Evolutionary conservation across 2,329 filamentous ascomycete genomes (phyloP), one percentile per base, ranked within the genome.

Genomic region (Mariannaea sp.): DNA sequence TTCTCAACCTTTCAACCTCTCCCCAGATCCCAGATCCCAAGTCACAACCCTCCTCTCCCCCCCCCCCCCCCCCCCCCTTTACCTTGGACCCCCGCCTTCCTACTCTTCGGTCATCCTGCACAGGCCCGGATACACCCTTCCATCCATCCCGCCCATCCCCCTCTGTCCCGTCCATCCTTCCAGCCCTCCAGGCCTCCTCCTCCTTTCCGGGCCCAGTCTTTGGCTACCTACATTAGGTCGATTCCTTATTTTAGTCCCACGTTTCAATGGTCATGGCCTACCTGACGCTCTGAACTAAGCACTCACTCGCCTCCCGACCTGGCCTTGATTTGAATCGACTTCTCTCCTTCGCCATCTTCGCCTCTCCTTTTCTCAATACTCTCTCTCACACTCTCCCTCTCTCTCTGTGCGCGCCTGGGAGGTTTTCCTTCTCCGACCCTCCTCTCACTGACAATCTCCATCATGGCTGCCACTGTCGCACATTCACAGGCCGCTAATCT

Each of bases 401-500:
- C 33, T 46, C 43, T n/a, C n/a, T n/a, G n/a, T n/a, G n/a, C 36
- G 19, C 24, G 10, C 35, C 46, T 17, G 19, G 40, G 33, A 33
- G n/a, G 32, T 17, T 14, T 8, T 17, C 8, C 20, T 39, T 13
- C 10, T 22, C 36, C 14, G n/a, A 22, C 33, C 10, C 13, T 13
- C n/a, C 36, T 19, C 17, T 3, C 19, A 9, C 36, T 13, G 24
- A 22, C 33, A 2, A n/a, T 17, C 33, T 17, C 48, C 44, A 44
- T 20, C 22, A 70, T 70, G 67, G 67, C 68, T 27, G 68, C 67
- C 49, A 70, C 67, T 14, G 68, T 70, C 53, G 68, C 66, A 39
- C 67, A 68, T 27, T 65, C 66, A 49, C 69, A 70, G 53, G 57
- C 65, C 35, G 50, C 62, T 39, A 57, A 60, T 27, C 54, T 69